These are phyloP conservation scores for Radiomyces spectabilis DNA, from an alignment of 192 early-diverging fungal species.

Conservation along the genomic window DNA sequence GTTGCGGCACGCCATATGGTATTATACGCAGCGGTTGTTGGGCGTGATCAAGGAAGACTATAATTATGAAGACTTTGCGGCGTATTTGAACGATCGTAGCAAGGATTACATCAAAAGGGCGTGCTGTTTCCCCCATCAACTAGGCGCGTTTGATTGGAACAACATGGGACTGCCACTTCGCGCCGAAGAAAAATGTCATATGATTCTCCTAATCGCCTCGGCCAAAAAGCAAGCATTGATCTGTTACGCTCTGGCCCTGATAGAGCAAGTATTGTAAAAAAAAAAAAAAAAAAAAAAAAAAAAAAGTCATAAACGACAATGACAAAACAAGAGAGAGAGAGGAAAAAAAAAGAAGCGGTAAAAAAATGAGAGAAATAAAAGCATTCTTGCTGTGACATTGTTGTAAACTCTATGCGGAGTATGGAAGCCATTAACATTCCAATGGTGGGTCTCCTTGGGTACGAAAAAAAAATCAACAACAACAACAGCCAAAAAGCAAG, in stretches of 20 bases:
- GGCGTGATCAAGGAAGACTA: slow-evolving; percentile 48
- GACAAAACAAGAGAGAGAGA: no score
- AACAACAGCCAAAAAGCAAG: no score
- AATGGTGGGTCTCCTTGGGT: no score
- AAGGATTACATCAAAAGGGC: slow-evolving; percentile 37
- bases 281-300: no score
- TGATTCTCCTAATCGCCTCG: slow-evolving; percentile 44
- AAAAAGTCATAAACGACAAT: no score
- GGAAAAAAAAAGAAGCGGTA: no score
- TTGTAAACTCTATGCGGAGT: no score
- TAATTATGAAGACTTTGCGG: slow-evolving; percentile 32
- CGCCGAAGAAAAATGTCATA: slow-evolving; percentile 48
- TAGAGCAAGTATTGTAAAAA: no score
- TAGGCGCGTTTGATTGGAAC: slow-evolving; percentile 38
- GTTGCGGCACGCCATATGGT: slow-evolving; percentile 49
- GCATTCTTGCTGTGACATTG: no score
- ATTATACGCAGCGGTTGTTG: slow-evolving; percentile 41
- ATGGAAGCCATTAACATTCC: no score
- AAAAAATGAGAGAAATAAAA: no score
- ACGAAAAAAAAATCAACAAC: no score
- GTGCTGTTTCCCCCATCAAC: slow-evolving; percentile 29
- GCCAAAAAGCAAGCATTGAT: slow-evolving; percentile 46
- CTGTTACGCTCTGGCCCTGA: slow-evolving; percentile 34
- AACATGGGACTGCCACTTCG: slow-evolving; percentile 40
- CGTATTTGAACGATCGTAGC: slow-evolving; percentile 35